These are phyloP conservation scores for Scleromitrula shiraiana DNA, from an alignment of 2,329 filamentous ascomycete species.

Conservation along the genomic window DNA sequence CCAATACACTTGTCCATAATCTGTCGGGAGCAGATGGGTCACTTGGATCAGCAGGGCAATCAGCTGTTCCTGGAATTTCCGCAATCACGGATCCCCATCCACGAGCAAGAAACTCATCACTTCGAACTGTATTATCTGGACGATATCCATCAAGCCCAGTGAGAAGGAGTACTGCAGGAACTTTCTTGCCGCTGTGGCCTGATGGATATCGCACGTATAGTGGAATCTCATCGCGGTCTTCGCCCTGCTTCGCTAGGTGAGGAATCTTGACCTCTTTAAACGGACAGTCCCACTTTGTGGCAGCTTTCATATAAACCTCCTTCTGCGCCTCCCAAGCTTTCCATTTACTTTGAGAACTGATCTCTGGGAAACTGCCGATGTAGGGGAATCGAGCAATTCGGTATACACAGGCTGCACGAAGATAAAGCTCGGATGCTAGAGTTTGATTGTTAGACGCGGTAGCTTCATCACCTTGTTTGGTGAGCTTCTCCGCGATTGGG, in stretches of 20 bases:
- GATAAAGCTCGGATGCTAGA: conserved; percentile 53
- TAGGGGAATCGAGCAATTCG: conserved; percentile 66
- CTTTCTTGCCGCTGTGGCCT: conserved; percentile 31
- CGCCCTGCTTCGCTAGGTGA: conserved; percentile 40
- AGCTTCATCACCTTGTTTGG: conserved; percentile 42
- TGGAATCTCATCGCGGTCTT: conserved; percentile 43
- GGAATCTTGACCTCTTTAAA: conserved; percentile 55
- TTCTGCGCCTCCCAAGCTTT: conserved; percentile 60
- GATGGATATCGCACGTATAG: conserved; percentile 57
- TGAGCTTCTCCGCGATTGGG: conserved; percentile 50
- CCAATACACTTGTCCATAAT: conserved; percentile 53
- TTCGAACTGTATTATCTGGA: conserved; percentile 53
- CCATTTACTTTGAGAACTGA: conserved; percentile 43
- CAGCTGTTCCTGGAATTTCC: conserved; percentile 60
- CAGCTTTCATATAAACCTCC: conserved; percentile 51
- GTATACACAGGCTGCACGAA: conserved; percentile 66
- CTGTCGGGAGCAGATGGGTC: conserved; percentile 54
- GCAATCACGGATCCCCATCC: conserved; percentile 56
- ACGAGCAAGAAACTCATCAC: conserved; percentile 52
- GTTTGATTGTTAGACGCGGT: conserved; percentile 40
- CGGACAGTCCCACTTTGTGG: conserved; percentile 44
- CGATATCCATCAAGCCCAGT: conserved; percentile 56
- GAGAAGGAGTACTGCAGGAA: conserved; percentile 47
- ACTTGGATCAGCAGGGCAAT: conserved; percentile 54
- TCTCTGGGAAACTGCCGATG: conserved; percentile 34